Conservation (phyloP, 1,284 basidiomycete genomes). For the Cryptococcus sp. region DNA sequence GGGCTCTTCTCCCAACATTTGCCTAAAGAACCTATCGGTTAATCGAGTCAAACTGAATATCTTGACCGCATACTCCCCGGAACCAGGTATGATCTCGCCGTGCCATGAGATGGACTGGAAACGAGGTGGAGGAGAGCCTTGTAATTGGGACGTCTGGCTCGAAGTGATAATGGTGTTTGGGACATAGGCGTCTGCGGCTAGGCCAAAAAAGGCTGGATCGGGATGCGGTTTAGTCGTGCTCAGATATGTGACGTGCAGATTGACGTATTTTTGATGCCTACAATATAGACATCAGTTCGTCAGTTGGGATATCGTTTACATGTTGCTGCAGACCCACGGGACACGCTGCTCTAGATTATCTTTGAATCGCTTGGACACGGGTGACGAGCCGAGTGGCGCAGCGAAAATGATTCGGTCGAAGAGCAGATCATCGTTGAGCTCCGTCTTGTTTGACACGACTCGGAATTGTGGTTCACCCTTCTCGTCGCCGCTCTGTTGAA, state of each 20-base stretch:
- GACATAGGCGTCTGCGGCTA: conserved; percentile 56
- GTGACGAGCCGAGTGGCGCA: conserved; percentile 41
- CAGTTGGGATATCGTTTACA: too few relatives aligned
- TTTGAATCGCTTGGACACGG: conserved; percentile 20
- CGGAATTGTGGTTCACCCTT: conserved; percentile 20
- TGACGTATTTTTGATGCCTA: conserved; percentile 67
- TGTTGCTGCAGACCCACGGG: conserved; percentile 14
- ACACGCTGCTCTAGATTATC: conserved; percentile 18
- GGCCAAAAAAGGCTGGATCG: conserved; percentile 70
- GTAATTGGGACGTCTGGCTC: conserved; percentile 31
- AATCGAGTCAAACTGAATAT: conserved; percentile 75
- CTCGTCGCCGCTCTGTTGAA: conserved; percentile 13
- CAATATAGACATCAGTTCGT: background rate
- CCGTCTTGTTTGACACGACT: conserved; percentile 25
- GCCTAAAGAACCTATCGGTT: conserved; percentile 66
- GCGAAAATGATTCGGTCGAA: conserved; percentile 52
- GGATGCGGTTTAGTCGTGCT: conserved; percentile 69
- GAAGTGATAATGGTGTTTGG: conserved; percentile 74
- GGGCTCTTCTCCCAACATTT: conserved; percentile 60
- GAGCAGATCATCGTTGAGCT: conserved; percentile 19
- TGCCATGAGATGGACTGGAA: conserved; percentile 92
- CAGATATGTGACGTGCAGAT: conserved; percentile 85
- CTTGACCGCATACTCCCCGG: conserved; percentile 71
- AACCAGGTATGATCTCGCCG: conserved; percentile 57
- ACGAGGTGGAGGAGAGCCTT: conserved; percentile 61